Base-by-base conservation (phyloP, 2,329 filamentous ascomycete species). In the Bisporella sp. region DNA sequence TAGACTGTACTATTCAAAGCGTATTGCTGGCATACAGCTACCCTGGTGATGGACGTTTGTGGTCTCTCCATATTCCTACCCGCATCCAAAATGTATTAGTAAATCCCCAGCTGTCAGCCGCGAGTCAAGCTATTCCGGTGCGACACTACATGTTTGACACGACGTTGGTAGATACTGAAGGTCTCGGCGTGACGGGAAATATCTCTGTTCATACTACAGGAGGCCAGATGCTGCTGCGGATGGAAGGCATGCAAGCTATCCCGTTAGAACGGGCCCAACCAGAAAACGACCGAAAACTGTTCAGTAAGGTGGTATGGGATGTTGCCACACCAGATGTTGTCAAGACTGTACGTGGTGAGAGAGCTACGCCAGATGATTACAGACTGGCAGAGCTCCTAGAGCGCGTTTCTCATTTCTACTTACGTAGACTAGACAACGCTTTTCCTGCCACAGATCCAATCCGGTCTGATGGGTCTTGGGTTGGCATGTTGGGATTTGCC, bases 1-100 rank as follows among this genome's bases (percentile, higher is more conserved):
- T 82, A n/a, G 79, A 82, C 54, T 66, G 72, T 2, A 74, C 80
- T 63, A 72, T 82, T 31, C 78, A 82, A 50, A 71, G 71, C 1
- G 71, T 71, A 0, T 73, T 80, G 21, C 35, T 56, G 8, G 58
- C 58, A 9, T 50, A 49, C 31, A 48, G 35, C 1, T 41, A 39
- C 7, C 59, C 59, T 8, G 54, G 45, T 9, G 59, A 61, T 50
- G 54, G 52, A 3, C 48, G 53, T 41, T 45, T 59, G 1, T 55
- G 52, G 52, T 45, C 53, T 8, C 31, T 62, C 5, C 57, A 59
- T 33, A 53, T 61, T 7, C 60, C 60, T 12, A 60, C 59, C 4
- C 31, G 31, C 3, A 57, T 62, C 33, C 11, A 37, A 31, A 44
- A 40, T 11, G 54, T 62, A 29, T 35, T 54, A 1, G 46, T 62